These are phyloP conservation scores for Globisporangium splendens DNA, from an alignment of 352 stramenopile species.

Conservation along the genomic window DNA sequence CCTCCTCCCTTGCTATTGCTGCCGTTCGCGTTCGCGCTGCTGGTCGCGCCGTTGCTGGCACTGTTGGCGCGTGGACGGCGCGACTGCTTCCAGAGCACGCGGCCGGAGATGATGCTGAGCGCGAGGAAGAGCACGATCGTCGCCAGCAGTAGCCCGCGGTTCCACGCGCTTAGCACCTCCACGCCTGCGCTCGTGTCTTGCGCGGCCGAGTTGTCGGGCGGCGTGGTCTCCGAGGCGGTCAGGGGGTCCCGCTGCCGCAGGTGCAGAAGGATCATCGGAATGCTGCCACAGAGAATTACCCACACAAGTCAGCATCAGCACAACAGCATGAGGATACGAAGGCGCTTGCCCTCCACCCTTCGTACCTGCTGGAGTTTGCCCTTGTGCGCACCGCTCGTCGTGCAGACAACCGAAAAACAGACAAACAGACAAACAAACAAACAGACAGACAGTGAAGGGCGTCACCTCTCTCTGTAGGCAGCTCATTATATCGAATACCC, in stretches of 20 bases:
- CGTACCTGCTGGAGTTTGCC: not conserved
- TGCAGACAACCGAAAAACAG: not conserved
- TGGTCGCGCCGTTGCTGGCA: not conserved
- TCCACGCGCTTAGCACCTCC: constrained; percentile 33
- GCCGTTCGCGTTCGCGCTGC: not conserved
- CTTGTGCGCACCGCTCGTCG: not conserved
- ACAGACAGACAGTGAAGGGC: too few relatives aligned
- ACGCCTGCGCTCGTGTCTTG: constrained; percentile 8
- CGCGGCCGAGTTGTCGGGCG: not conserved
- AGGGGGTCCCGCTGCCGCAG: not conserved
- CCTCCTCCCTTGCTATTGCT: constrained; percentile 8
- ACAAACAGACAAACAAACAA: too few relatives aligned
- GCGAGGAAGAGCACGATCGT: constrained; percentile 63
- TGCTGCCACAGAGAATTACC: too few relatives aligned
- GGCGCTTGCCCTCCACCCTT: not conserved
- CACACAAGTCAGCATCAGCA: too few relatives aligned
- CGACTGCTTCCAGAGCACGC: constrained; percentile 45
- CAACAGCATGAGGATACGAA: too few relatives aligned
- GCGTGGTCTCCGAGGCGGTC: not conserved
- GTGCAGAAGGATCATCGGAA: constrained; percentile 8
- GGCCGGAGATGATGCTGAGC: constrained; percentile 53
- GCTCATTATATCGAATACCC: too few relatives aligned
- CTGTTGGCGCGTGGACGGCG: constrained; percentile 4
- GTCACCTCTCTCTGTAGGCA: too few relatives aligned
- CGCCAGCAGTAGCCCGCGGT: constrained; percentile 43